A percentile compares a stretch with the other conserved stretches of the same genome.
Conservation (phyloP, 2,329 filamentous ascomycete species). For the Colletotrichum euphorbiae region DNA sequence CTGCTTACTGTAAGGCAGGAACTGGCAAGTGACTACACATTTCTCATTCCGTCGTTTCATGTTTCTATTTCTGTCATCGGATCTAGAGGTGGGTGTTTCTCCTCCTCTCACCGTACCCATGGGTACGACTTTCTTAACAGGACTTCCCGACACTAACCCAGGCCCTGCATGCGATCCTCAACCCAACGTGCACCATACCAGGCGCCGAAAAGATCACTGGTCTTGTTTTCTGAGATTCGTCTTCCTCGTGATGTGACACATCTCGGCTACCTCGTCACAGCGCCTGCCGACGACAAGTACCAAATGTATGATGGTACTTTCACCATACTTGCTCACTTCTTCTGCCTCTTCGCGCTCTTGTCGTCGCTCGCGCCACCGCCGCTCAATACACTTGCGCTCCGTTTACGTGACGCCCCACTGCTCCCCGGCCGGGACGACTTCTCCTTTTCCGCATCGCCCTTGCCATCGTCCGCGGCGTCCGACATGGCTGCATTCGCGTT, state of each 20-base stretch:
- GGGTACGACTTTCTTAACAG: background rate
- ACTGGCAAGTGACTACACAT: background rate
- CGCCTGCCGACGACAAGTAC: slow-evolving; percentile 40
- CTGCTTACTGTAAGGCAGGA: background rate
- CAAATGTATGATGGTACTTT: slow-evolving; percentile 41
- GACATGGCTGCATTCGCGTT: slow-evolving; percentile 22
- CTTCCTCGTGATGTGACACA: background rate
- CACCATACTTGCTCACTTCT: slow-evolving; percentile 57
- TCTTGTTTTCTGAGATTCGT: background rate
- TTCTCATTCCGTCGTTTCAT: slow-evolving; percentile 24
- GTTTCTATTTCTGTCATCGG: slow-evolving; percentile 22
- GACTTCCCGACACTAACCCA: background rate
- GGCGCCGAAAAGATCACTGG: background rate
- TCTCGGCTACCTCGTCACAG: slow-evolving; percentile 26
- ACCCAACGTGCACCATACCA: background rate
- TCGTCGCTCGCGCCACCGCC: slow-evolving; percentile 65
- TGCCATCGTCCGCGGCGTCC: slow-evolving; percentile 35
- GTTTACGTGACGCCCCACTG: slow-evolving; percentile 69
- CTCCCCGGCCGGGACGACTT: slow-evolving; percentile 51
- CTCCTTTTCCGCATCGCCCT: slow-evolving; percentile 44
- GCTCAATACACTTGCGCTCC: slow-evolving; percentile 86
- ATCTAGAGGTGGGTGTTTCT: slow-evolving; percentile 16
- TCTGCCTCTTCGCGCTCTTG: slow-evolving; percentile 68
- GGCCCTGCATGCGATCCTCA: slow-evolving; percentile 2
- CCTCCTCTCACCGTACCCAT: slow-evolving; percentile 11